Evolutionary conservation across 352 stramenopile genomes (phyloP).

Genomic region (Elongisporangium anandrum): DNA sequence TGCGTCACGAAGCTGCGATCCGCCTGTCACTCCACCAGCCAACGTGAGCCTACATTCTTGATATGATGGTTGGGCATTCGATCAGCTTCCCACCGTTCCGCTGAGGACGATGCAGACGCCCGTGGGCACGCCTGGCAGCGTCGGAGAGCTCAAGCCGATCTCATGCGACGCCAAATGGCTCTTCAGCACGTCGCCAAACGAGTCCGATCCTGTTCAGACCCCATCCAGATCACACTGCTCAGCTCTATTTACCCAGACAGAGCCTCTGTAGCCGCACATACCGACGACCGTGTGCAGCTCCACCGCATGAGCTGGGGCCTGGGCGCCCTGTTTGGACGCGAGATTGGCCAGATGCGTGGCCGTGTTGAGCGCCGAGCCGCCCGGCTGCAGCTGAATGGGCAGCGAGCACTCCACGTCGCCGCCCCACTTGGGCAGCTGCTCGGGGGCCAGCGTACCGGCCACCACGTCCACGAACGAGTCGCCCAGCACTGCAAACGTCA

Average conservation of each 20-base stretch:
- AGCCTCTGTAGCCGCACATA: constrained; percentile 7
- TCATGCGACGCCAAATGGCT: constrained; percentile 32
- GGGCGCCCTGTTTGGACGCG: constrained; percentile 10
- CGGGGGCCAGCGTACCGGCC: constrained; percentile 50
- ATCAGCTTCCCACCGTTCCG: constrained; percentile 42
- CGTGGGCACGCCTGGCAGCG: constrained; percentile 34
- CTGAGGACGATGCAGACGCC: constrained; percentile 81
- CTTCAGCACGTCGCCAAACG: constrained; percentile 38
- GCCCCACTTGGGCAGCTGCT: constrained; percentile 75
- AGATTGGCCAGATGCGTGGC: constrained; percentile 74
- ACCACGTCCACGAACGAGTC: constrained; percentile 80
- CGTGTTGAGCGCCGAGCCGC: constrained; percentile 81
- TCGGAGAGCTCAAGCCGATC: constrained; percentile 41
- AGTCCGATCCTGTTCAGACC: constrained; percentile 30
- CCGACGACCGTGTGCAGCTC: constrained; percentile 60
- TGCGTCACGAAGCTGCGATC: constrained; percentile 84
- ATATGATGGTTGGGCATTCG: no score
- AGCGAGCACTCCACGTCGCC: constrained; percentile 64
- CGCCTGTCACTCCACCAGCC: constrained; percentile 20
- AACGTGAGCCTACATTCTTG: no score
- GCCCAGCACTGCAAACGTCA: constrained; percentile 52
- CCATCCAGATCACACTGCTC: neutral
- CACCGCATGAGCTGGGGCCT: constrained; percentile 28
- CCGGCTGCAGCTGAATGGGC: constrained; percentile 71
- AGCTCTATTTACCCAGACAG: neutral